Percentiles rank a stretch among this genome's conserved stretches.
Evolutionary conservation across 345 rosid genomes (phyloP).

Genomic region (Geranium brycei): DNA sequence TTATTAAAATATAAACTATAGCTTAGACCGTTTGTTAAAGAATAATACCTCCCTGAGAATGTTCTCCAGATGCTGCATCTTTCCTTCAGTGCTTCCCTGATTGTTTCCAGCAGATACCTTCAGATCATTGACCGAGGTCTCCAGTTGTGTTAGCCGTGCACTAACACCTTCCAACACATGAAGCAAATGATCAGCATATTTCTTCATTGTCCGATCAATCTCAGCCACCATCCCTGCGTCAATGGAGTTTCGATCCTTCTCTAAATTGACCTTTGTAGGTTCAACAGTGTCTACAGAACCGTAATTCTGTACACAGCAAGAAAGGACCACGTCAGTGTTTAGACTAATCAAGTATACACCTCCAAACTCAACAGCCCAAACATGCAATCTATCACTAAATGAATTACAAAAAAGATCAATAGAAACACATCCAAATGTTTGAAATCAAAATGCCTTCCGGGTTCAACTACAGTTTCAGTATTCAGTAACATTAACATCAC

Average conservation of each 20-base stretch:
- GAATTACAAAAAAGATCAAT: background rate
- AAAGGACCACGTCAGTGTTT: background rate
- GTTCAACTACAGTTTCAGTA: background rate
- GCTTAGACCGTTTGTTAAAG: background rate
- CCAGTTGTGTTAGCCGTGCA: constrained; percentile 70
- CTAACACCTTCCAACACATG: constrained; percentile 61
- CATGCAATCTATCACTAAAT: background rate
- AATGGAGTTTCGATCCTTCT: constrained; percentile 33
- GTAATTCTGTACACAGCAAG: constrained; percentile 33
- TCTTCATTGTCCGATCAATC: constrained; percentile 65
- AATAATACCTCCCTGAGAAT: constrained; percentile 50
- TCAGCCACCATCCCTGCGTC: constrained; percentile 36
- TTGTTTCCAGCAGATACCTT: constrained; percentile 64
- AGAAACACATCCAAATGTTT: background rate
- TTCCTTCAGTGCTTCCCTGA: constrained; percentile 71
- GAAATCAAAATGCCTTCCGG: background rate
- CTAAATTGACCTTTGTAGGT: constrained; percentile 38
- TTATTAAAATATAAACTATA: no score
- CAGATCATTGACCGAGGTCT: constrained; percentile 70
- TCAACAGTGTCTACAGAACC: constrained; percentile 52
- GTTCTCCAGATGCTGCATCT: constrained; percentile 71
- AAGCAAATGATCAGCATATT: constrained; percentile 51
- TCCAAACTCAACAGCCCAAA: background rate
- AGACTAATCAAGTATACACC: background rate
- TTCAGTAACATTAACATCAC: no score